Percentiles rank a stretch among this genome's conserved stretches.
These are phyloP conservation scores for Pseudozyma tsukubaensis DNA, from an alignment of 1,284 basidiomycete genomes.

Conservation along the genomic window DNA sequence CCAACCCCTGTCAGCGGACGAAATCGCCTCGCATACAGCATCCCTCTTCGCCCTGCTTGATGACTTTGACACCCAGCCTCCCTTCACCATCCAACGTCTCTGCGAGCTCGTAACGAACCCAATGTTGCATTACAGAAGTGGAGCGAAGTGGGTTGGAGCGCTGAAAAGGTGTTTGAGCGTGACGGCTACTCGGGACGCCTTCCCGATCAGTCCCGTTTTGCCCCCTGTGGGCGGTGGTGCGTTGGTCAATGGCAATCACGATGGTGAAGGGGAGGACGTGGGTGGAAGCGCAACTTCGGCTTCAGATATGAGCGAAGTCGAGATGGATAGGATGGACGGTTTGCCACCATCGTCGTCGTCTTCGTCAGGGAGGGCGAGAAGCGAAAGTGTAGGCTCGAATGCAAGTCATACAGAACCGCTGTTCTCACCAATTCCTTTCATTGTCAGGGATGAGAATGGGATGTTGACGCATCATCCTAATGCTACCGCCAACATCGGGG, in stretches of 20 bases:
- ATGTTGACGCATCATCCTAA: constrained; percentile 2
- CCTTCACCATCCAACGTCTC: constrained; percentile 58
- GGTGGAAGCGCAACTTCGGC: background rate
- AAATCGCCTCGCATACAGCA: background rate
- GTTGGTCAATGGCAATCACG: constrained; percentile 11
- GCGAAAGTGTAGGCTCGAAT: constrained; percentile 9
- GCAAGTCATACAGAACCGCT: constrained; percentile 30
- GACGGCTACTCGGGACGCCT: constrained; percentile 51
- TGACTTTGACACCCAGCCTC: constrained; percentile 55
- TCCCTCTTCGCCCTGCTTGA: constrained; percentile 40
- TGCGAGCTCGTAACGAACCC: constrained; percentile 44
- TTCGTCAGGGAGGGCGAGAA: constrained; percentile 5
- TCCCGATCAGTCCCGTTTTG: constrained; percentile 42
- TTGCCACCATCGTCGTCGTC: constrained; percentile 7
- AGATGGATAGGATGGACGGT: constrained; percentile 42
- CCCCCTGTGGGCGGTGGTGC: constrained; percentile 1
- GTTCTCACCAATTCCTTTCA: constrained; percentile 46
- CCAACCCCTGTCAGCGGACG: background rate
- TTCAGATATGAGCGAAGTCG: constrained; percentile 19
- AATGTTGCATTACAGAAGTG: constrained; percentile 23
- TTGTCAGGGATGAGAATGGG: constrained; percentile 23
- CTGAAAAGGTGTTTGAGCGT: constrained; percentile 42
- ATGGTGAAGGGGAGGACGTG: background rate
- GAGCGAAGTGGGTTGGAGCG: constrained; percentile 39
- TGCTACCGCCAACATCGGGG: too few species aligned